Conservation (phyloP, 2,329 filamentous ascomycete species). For the Colletotrichum eleusines region DNA sequence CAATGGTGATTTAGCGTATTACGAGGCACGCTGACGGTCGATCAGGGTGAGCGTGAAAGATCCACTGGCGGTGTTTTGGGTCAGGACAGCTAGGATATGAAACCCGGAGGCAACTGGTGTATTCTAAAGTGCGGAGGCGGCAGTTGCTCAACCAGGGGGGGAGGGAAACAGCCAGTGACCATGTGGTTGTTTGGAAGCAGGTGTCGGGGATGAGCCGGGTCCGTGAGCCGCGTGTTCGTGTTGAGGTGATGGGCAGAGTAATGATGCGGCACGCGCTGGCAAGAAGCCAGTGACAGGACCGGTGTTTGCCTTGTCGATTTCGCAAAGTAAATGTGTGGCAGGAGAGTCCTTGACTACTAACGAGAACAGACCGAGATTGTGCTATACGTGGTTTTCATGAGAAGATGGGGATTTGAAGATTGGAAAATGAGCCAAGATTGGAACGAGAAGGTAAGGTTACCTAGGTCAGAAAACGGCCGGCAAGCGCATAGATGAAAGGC, state of each 20-base stretch:
- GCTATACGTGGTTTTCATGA: constrained; percentile 3
- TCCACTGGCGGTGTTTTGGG: constrained; percentile 6
- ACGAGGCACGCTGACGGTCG: constrained; percentile 11
- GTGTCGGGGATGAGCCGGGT: constrained; percentile 19
- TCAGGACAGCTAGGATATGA: constrained; percentile 9
- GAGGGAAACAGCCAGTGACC: neutral
- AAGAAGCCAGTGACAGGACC: neutral
- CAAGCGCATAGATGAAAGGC: constrained; percentile 33
- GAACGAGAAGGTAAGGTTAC: constrained; percentile 3
- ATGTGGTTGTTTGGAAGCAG: constrained; percentile 17
- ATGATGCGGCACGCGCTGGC: constrained; percentile 3
- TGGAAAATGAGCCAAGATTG: constrained; percentile 1
- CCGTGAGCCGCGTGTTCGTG: constrained; percentile 36
- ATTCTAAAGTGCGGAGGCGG: constrained; percentile 7
- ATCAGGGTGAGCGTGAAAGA: constrained; percentile 22
- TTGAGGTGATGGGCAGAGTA: constrained; percentile 25
- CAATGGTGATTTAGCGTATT: constrained; percentile 13
- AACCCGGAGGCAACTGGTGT: constrained; percentile 9
- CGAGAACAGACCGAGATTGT: constrained; percentile 2
- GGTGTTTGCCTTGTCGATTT: constrained; percentile 4
- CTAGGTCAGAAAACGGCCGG: constrained; percentile 6
- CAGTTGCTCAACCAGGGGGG: neutral
- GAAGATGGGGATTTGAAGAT: neutral
- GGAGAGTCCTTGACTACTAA: neutral
- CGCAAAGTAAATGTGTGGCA: neutral